These are phyloP conservation scores for Camillea tinctor DNA, from an alignment of 2,329 filamentous ascomycete genomes.

Conservation along the genomic window DNA sequence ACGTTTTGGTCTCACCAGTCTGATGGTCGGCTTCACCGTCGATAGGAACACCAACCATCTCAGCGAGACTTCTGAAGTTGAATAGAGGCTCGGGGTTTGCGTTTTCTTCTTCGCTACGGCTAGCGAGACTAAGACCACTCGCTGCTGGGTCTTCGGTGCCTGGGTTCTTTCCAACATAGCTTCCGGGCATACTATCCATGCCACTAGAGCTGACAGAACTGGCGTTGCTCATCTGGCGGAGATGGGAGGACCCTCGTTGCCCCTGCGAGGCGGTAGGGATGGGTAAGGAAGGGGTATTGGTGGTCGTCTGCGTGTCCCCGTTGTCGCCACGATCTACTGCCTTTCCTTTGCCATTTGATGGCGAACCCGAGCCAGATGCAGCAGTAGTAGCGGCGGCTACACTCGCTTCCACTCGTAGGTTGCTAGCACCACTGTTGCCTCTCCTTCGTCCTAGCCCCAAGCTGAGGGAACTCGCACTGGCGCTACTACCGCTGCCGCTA, in stretches of 20 bases:
- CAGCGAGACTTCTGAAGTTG: constrained; percentile 85
- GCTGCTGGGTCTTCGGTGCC: constrained; percentile 49
- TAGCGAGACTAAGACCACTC: constrained; percentile 53
- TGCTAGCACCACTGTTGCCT: constrained; percentile 60
- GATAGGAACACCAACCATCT: constrained; percentile 71
- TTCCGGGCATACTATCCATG: constrained; percentile 62
- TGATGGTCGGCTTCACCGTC: constrained; percentile 39
- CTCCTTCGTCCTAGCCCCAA: constrained; percentile 58
- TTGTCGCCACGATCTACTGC: constrained; percentile 57
- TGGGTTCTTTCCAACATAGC: constrained; percentile 40
- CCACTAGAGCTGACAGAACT: constrained; percentile 81
- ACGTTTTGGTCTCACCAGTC: constrained; percentile 9
- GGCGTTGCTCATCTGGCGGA: constrained; percentile 82
- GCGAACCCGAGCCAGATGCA: constrained; percentile 32
- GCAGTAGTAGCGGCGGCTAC: constrained; percentile 43
- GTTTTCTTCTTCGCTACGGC: constrained; percentile 48
- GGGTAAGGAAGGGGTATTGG: constrained; percentile 41
- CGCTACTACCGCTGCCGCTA: constrained; percentile 44
- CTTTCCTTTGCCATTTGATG: constrained; percentile 64
- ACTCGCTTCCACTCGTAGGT: constrained; percentile 56
- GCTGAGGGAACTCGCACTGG: constrained; percentile 64
- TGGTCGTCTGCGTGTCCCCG: constrained; percentile 23
- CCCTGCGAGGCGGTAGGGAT: constrained; percentile 47
- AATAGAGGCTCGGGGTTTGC: constrained; percentile 74
- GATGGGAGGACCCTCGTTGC: constrained; percentile 63